Base-by-base conservation (phyloP, 2,329 filamentous ascomycete genomes). In the Colletotrichum salicis region DNA sequence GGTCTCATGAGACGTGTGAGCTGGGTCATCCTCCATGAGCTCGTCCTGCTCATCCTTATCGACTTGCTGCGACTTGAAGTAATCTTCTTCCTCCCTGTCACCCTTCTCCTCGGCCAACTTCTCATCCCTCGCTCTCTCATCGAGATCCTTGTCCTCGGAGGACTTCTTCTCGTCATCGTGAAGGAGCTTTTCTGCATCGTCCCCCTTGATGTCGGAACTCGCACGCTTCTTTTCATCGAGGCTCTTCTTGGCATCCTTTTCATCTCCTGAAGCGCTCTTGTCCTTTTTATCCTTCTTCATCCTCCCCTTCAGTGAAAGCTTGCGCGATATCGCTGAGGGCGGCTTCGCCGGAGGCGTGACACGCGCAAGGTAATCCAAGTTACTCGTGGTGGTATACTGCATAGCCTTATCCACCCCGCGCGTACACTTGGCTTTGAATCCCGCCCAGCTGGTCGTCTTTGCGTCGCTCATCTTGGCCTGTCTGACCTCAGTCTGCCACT, bases 351-450 rank as follows among this genome's bases (percentile, higher is more conserved):
- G 59, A 4, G 69, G 69, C 15, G 64, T 69, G 13, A 71, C 69
- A 12, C 69, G 59, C 4, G 69, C 64, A 10, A 71, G 65, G 19
- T 69, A 71, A 22, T 71, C 69, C 8, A 71, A 35, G 10, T 71
- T 71, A 29, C 69, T 71, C 5, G 69, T 71, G 12, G 69, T 71
- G 4, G 69, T 71, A 29, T 71, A 71, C 29, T 71, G 69, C 69
- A 71, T 71, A 12, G 69, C 69, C 55, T 69, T 71, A 6, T 71
- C 69, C 6, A 71, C 69, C 0, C 69, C 69, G 13, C 69, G 33
- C 0, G 69, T 71, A 52, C 69, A 71, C 59, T 71, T 71, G 2
- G 69, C 69, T 45, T 69, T 68, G 59, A 71, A 71, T 1, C 69
- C 69, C 24, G 69, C 69, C 69, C 69, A 71, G 22, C 69, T 71